Evolutionary conservation across 495 filamentous ascomycete species (phyloP), one percentile per base, ranked within the genome.

Genomic region (Chaetomidium leptoderma): DNA sequence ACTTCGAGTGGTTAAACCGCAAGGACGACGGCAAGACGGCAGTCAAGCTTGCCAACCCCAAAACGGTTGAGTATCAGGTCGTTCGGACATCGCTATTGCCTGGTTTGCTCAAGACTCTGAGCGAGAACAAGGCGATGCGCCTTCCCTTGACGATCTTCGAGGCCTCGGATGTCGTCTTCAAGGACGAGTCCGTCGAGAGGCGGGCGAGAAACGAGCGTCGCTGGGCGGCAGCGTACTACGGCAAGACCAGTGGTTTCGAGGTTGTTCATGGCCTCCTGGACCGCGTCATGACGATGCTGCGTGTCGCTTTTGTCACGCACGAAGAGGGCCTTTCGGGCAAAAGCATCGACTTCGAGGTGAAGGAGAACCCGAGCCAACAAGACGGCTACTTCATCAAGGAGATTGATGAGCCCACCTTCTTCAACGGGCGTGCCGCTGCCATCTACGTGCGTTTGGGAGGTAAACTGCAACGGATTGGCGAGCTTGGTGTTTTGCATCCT

Each of bases 221-320:
- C 72, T 96, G 95, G 73, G 91, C 90, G 17, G 93, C 91, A n/a
- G 91, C 91, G 0, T 96, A 86, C 79, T 93, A 90, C 69, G 92
- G 91, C 60, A 96, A 95, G 81, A 88, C 82, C n/a, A 89, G 86
- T 61, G 93, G 93, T 17, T 99, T 99, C 73, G 95, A 99, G 72
- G 76, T 95, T 49, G 91, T 99, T 6, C 95, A 97, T 76, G 95
- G 93, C 48, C 77, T 99, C 60, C 71, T 99, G 27, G 93, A 97
- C 68, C 85, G 93, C 16, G 76, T 97, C 55, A 86, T 99, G 83
- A 76, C 87, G 40, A 97, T 99, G 95, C 79, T 99, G 46, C 88
- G 88, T 63, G 85, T 81, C 24, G 83, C 85, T 36, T 95, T 95
- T 76, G 74, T 91, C 44, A 87, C 82, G 6, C 76, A 80, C 55